Evolutionary conservation across 2,329 filamentous ascomycete genomes (phyloP).

Genomic region (Acarospora socialis): DNA sequence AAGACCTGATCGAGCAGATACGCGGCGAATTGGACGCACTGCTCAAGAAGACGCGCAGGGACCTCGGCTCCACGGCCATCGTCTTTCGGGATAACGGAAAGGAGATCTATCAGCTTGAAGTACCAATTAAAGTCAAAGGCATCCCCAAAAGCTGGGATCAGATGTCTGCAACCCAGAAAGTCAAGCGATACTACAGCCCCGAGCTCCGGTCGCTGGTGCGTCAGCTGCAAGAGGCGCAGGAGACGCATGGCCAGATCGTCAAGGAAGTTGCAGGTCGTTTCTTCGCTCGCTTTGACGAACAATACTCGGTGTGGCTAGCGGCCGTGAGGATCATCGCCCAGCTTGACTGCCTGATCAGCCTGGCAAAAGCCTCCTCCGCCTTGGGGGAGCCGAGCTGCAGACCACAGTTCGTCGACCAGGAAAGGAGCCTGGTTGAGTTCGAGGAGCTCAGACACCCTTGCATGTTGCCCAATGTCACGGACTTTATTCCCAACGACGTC

Average conservation of each 20-base stretch:
- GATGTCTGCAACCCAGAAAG: constrained; percentile 82
- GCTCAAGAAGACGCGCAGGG: constrained; percentile 54
- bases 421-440: constrained; percentile 81
- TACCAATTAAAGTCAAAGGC: constrained; percentile 66
- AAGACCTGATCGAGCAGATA: constrained; percentile 61
- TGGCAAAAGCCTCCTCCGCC: constrained; percentile 74
- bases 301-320: constrained; percentile 73
- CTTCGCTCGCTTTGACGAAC: constrained; percentile 73
- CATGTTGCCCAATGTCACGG: constrained; percentile 73
- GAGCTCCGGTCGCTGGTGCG: constrained; percentile 72
- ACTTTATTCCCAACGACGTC: constrained; percentile 95
- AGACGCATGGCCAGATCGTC: constrained; percentile 80
- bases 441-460: constrained; percentile 87
- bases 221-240: constrained; percentile 81
- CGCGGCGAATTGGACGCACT: constrained; percentile 58
- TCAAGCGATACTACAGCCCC: constrained; percentile 87
- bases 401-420: constrained; percentile 71
- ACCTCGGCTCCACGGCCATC: constrained; percentile 59
- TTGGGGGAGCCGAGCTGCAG: constrained; percentile 80
- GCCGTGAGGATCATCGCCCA: constrained; percentile 85
- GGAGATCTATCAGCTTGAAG: constrained; percentile 91
- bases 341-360: constrained; percentile 84
- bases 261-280: constrained; percentile 75
- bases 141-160: constrained; percentile 82
- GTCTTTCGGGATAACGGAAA: constrained; percentile 81